Evolutionary conservation across 169 alveolate genomes (phyloP), one percentile per base, ranked within the genome.

Genomic region (Plasmodium adleri): DNA sequence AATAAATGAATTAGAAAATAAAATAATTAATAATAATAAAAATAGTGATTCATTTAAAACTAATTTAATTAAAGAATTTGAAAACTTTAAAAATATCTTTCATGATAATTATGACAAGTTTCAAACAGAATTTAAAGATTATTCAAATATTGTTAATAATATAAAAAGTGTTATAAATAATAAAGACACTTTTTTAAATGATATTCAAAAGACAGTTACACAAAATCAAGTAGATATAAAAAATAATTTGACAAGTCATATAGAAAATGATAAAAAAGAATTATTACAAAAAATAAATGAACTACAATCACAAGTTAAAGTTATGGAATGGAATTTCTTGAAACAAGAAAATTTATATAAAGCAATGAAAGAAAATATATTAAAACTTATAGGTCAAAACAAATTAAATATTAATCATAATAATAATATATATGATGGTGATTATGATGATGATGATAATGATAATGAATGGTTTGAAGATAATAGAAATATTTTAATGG

Each of bases 31-130:
- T 56, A 83, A 60, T 68, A 83, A 64, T 6, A 49, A 83, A 32
- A 75, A 50, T 17, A 83, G 56, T 12, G 91, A 68, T 72, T 54
- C 68, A 49, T 68, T 83, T 68, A 67, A 68, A 56, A 68, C 39
- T 1, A 47, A 67, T 83, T 83, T 83, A 1, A 83, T 68, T 45
- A 83, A 26, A 83, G 91, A 83, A 32, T 60, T 83, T 6, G 91
- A 83, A 68, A 83, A 39, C 43, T 20, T 83, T 13, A 83, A 83
- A 83, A 83, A 83, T 58, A 62, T 54, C 8, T 43, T 83, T 49
- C 91, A 83, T 56, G 85, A 83, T 15, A 83, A 68, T 83, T 56
- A 83, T 60, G 64, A 83, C 52, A n/a, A 32, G 3, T 56, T 83
- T 67, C 73, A 83, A 67, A 83, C 15, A 60, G 45, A 68, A 68